Evolutionary conservation across 345 rosid species (phyloP).

Genomic region (Turnera subulata): DNA sequence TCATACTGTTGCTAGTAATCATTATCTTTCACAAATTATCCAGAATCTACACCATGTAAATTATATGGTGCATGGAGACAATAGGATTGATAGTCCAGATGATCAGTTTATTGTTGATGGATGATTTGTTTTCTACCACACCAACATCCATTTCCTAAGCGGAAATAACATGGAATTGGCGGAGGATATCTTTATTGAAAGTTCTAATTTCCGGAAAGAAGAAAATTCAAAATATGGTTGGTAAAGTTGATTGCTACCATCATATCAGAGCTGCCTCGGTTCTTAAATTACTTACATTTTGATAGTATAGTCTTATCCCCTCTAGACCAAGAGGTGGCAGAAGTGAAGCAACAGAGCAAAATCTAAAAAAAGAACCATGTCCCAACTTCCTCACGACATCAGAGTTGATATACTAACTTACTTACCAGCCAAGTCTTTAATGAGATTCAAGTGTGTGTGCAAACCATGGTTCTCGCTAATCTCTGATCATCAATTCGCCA

Average conservation of each 20-base stretch:
- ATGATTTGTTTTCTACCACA: constrained; percentile 22
- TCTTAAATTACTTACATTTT: too few species aligned
- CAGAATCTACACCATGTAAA: constrained; percentile 75
- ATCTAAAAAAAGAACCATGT: constrained; percentile 6
- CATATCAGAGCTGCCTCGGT: too few species aligned
- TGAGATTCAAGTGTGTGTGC: constrained; percentile 1
- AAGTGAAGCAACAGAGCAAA: too few species aligned
- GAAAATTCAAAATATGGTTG: too few species aligned
- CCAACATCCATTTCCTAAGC: constrained; percentile 12
- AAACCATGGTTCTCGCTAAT: not conserved
- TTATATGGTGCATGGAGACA: constrained; percentile 60
- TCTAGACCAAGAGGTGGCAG: too few species aligned
- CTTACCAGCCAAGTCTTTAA: constrained; percentile 5
- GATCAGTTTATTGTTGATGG: constrained; percentile 81
- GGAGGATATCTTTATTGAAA: constrained; percentile 7
- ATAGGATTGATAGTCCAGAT: constrained; percentile 62
- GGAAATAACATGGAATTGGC: constrained; percentile 1
- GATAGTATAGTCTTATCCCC: too few species aligned
- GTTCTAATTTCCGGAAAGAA: too few species aligned
- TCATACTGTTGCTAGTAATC: constrained; percentile 52
- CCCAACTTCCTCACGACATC: not conserved
- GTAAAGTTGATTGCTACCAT: too few species aligned
- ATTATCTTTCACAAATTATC: constrained; percentile 73
- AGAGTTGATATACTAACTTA: constrained; percentile 2
- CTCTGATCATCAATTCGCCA: not conserved